Evolutionary conservation across 305 asterid genomes (phyloP), one percentile per base, ranked within the genome.

Genomic region (Rubia peregrina): DNA sequence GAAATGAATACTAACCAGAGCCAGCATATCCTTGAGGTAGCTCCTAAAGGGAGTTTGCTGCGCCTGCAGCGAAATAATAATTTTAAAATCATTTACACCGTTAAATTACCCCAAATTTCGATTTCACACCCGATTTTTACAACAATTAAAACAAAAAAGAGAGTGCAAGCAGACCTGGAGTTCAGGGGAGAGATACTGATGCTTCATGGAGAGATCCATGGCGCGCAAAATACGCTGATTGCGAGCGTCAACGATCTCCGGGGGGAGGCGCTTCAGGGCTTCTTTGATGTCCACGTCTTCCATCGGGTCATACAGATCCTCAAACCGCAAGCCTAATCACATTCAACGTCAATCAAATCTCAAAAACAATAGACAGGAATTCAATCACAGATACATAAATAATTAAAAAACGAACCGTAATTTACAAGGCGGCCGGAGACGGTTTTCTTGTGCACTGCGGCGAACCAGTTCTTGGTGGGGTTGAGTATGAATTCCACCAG

Each of bases 151-250:
- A 36, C 0, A n/a, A 9, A 44, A 51, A 0, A 21, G 49, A 16
- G 26, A 40, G 60, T 56, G 14, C 2, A 8, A 61, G 24, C 43
- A 19, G 4, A 80, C 83, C 81, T 73, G 83, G 55, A 80, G 78
- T 38, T 80, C 60, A 0, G 67, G 74, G 36, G 81, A 49, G 30
- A 80, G 81, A 60, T 80, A 65, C 55, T 73, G 78, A 22, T 80
- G 83, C 61, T 80, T 80, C 81, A 80, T 80, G 53, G 83, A 73
- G 55, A 76, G 80, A 73, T 80, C 83, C 74, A 80, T 80, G 61
- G 83, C 83, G 7, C 76, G 83, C 65, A 65, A 36, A 30, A 76
- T 63, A 19, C 83, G 83, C 70, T 76, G 83, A 57, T 73, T 73
- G 46, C 83, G 78, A 61, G 83, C 80, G 22, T 80, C 78, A 19